phyloP scores from a whole-genome alignment of 1,139 yeast genomes.

The Hyphopichia pseudoburtonii region DNA sequence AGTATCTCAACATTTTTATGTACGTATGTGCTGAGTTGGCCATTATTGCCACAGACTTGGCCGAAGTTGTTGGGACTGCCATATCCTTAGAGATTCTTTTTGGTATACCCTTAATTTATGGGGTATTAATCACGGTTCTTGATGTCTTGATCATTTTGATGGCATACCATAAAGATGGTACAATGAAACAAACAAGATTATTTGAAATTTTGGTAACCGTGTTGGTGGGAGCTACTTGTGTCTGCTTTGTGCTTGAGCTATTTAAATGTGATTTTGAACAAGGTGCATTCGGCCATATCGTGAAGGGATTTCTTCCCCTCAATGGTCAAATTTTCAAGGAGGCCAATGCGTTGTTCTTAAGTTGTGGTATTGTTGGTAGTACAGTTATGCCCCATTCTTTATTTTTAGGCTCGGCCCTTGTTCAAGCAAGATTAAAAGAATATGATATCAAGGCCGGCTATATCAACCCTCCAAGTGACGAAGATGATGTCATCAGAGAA shows the following conservation, averaged over 20 bases:
- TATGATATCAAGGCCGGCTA: slow-evolving; percentile 53
- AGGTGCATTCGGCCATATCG: slow-evolving; percentile 35
- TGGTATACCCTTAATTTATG: slow-evolving; percentile 70
- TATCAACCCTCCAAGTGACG: slow-evolving; percentile 10
- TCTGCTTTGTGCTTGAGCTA: slow-evolving; percentile 82
- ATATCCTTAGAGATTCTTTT: slow-evolving; percentile 83
- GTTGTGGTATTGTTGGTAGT: slow-evolving; percentile 76
- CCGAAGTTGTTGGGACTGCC: slow-evolving; percentile 94
- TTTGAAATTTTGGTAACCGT: slow-evolving; percentile 81
- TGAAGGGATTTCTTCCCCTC: slow-evolving; percentile 62
- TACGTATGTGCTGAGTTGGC: slow-evolving; percentile 72
- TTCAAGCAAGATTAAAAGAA: slow-evolving; percentile 70
- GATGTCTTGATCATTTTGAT: slow-evolving; percentile 83
- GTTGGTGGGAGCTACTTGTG: slow-evolving; percentile 77
- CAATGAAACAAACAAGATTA: slow-evolving; percentile 71
- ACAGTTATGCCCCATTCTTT: slow-evolving; percentile 85
- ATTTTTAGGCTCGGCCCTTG: slow-evolving; percentile 73
- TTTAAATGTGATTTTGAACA: slow-evolving; percentile 49
- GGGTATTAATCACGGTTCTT: slow-evolving; percentile 78
- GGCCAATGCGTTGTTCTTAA: slow-evolving; percentile 60
- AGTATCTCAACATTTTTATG: slow-evolving; percentile 53
- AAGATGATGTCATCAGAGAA: slow-evolving; percentile 9
- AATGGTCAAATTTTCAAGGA: slow-evolving; percentile 47
- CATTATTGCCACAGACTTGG: slow-evolving; percentile 87
- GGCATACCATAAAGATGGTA: slow-evolving; percentile 88